A percentile compares a stretch with the other conserved stretches of the same genome.
These are phyloP conservation scores for Mortierella antarctica DNA, from an alignment of 192 early-diverging fungal genomes.

Conservation along the genomic window DNA sequence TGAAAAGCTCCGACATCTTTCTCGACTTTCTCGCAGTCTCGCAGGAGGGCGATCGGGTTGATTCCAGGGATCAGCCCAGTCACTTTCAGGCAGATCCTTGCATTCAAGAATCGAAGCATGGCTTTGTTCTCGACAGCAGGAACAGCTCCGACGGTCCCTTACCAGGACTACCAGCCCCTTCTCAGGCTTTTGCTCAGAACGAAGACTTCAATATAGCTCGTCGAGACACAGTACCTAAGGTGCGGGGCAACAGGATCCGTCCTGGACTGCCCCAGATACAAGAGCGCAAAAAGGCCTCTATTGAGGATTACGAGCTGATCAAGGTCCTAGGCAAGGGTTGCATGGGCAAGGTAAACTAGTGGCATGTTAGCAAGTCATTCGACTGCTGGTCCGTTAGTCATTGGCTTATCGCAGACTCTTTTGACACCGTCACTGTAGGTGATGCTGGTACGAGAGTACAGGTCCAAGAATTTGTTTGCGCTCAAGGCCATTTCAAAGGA, in stretches of 20 bases:
- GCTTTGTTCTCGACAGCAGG: conserved; percentile 6
- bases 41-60: conserved; percentile 58
- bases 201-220: neutral
- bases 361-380: neutral
- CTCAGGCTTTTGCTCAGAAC: neutral
- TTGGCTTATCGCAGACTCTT: conserved; percentile 4
- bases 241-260: conserved; percentile 24
- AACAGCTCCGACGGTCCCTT: neutral
- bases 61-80: conserved; percentile 49
- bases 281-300: conserved; percentile 39
- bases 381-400: neutral
- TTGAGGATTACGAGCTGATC: conserved; percentile 64
- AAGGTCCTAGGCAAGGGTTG: conserved; percentile 70
- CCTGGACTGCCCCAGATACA: conserved; percentile 19
- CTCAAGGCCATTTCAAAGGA: conserved; percentile 67
- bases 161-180: conserved; percentile 1
- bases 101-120: conserved; percentile 5
- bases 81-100: conserved; percentile 1
- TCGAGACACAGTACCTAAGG: conserved; percentile 9
- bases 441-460: conserved; percentile 57
- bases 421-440: conserved; percentile 49
- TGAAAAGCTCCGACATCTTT: conserved; percentile 54
- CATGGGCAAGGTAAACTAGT: conserved; percentile 65
- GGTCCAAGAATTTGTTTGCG: conserved; percentile 59
- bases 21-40: conserved; percentile 61